phyloP scores from a whole-genome alignment of 2,329 filamentous ascomycete species.

The Fusarium heterosporum region DNA sequence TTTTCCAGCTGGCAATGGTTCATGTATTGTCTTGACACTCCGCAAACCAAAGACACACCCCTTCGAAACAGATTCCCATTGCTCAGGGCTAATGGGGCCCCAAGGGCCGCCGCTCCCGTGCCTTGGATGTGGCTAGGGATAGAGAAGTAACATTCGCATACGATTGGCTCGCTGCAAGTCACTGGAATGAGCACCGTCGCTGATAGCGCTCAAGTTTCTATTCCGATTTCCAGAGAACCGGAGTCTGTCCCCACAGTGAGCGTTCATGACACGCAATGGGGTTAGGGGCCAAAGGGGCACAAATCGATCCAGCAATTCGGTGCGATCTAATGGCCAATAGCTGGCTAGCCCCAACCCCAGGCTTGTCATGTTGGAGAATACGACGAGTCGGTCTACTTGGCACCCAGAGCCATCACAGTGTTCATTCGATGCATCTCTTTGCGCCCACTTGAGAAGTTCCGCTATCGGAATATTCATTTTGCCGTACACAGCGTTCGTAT shows the following conservation, averaged over 20 bases:
- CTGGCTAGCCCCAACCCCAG: slow-evolving; percentile 25
- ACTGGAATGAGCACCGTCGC: slow-evolving; percentile 39
- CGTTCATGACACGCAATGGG: slow-evolving; percentile 46
- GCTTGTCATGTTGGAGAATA: slow-evolving; percentile 26
- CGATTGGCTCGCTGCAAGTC: slow-evolving; percentile 44
- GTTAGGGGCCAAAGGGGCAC: slow-evolving; percentile 30
- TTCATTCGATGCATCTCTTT: not conserved
- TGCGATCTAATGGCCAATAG: slow-evolving; percentile 34
- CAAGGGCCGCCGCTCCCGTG: slow-evolving; percentile 46
- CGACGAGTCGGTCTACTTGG: slow-evolving; percentile 24
- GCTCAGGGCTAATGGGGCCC: slow-evolving; percentile 33
- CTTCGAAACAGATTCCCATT: slow-evolving; percentile 38
- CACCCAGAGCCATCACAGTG: slow-evolving; percentile 29
- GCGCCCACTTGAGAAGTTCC: slow-evolving; percentile 18
- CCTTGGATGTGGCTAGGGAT: slow-evolving; percentile 43
- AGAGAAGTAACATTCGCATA: slow-evolving; percentile 12
- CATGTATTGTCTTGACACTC: slow-evolving; percentile 29
- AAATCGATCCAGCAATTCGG: slow-evolving; percentile 44
- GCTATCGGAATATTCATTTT: slow-evolving; percentile 21
- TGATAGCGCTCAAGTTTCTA: slow-evolving; percentile 45
- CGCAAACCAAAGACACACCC: slow-evolving; percentile 36
- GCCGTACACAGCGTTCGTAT: not conserved
- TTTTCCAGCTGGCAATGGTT: slow-evolving; percentile 41
- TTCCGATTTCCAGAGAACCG: slow-evolving; percentile 51
- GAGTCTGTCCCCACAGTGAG: slow-evolving; percentile 48